A percentile compares a stretch with the other conserved stretches of the same genome.
Conservation (phyloP, 2,329 filamentous ascomycete genomes). For the Xylaria sp. region DNA sequence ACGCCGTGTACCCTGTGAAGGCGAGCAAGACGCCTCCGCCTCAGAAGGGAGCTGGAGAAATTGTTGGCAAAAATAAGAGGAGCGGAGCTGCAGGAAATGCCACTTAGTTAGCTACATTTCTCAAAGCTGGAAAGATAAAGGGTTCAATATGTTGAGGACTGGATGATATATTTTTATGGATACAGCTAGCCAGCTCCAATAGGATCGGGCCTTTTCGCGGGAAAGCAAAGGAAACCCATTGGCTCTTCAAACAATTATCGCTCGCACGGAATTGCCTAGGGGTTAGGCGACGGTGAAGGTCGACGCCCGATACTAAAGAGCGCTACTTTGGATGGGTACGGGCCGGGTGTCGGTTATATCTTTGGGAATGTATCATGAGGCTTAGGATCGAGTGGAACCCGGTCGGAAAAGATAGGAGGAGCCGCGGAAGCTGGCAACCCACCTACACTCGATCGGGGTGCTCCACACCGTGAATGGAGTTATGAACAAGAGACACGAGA, state of each 20-base stretch:
- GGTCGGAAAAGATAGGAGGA: constrained; percentile 44
- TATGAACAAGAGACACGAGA: constrained; percentile 2
- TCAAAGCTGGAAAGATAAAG: constrained; percentile 17
- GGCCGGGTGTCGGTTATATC: constrained; percentile 37
- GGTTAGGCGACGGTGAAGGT: constrained; percentile 30
- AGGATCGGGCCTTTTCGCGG: constrained; percentile 26
- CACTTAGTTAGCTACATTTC: constrained; percentile 41
- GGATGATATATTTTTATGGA: constrained; percentile 35
- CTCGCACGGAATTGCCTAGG: background rate
- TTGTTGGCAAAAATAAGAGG: constrained; percentile 12
- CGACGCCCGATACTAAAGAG: constrained; percentile 38
- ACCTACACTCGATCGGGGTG: background rate
- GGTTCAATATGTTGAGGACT: constrained; percentile 41
- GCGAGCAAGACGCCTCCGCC: constrained; percentile 10
- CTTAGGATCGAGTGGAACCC: constrained; percentile 35
- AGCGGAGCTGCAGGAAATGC: constrained; percentile 31
- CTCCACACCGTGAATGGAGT: constrained; percentile 25
- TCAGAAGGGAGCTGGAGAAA: constrained; percentile 23
- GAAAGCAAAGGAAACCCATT: constrained; percentile 37
- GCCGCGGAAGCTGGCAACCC: constrained; percentile 1
- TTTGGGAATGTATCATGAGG: constrained; percentile 37
- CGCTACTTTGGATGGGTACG: constrained; percentile 33
- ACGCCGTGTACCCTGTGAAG: constrained; percentile 5
- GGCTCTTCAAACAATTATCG: constrained; percentile 35
- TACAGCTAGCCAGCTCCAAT: constrained; percentile 26